Base-by-base conservation (phyloP, 2,329 filamentous ascomycete genomes). In the Exophiala sp. region DNA sequence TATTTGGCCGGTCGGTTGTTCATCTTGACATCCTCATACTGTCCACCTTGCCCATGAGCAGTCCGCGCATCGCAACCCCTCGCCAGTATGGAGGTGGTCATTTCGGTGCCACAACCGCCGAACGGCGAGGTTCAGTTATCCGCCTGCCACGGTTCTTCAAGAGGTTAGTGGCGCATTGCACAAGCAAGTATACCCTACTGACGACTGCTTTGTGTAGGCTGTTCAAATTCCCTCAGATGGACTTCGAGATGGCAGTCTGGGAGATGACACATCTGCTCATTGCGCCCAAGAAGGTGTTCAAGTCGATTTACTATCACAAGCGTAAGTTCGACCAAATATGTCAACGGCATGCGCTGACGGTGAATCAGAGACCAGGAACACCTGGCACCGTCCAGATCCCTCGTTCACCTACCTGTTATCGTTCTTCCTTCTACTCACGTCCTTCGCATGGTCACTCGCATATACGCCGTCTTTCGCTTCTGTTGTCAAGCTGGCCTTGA, bases 221-320 rank as follows among this genome's bases (percentile, higher is more conserved):
- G 46, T 86, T 87, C 77, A 87, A 87, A 68, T 87, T 87, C 65
- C 83, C 84, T 9, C 84, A 86, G 63, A 87, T 87, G 84, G 84
- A 87, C 73, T 87, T 87, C 66, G 84, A 87, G 67, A 85, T 86
- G 77, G 84, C 84, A 16, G 80, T 86, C 62, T 87, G 84, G 84
- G 84, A 87, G 69, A 87, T 87, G 80, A 85, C 82, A 58, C 82
- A 79, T 63, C 73, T 87, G 49, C 75, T 87, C 60, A 82, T 87
- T 66, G 81, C 83, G 32, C 84, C 84, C 0, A 87, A 86, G 72
- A 86, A 86, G 67, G 84, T 87, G 47, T 87, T 87, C 68, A 76
- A 84, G 58, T 84, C 82, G 41, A 86, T 87, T 69, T 87, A 86
- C 69, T 86, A 87, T 65, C 83, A 87, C 71, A 64, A 64, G 48